A percentile compares a stretch with the other conserved stretches of the same genome.
These are phyloP conservation scores for Giardia duodenalis DNA, from an alignment of 208 protist species.

Conservation along the genomic window DNA sequence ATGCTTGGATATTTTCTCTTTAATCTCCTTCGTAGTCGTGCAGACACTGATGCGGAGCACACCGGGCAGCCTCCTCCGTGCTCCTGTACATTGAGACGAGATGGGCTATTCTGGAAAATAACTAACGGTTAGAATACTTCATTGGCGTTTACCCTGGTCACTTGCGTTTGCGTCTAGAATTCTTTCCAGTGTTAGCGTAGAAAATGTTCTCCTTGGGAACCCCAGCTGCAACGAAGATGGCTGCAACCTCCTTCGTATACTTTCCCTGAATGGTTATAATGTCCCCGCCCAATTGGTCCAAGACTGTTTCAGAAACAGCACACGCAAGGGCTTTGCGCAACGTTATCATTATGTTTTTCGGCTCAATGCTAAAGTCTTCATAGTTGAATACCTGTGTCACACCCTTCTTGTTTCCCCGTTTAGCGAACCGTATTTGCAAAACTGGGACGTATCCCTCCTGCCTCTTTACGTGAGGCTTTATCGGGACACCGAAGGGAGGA, in stretches of 20 bases:
- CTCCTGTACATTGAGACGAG: no score
- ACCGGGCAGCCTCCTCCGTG: no score
- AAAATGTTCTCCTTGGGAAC: not conserved
- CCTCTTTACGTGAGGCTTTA: not conserved
- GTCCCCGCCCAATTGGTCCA: not conserved
- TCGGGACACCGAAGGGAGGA: not conserved
- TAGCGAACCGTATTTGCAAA: not conserved
- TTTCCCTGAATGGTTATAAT: not conserved
- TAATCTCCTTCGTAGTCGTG: no score
- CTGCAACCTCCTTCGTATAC: not conserved
- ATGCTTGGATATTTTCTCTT: no score
- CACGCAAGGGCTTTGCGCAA: not conserved
- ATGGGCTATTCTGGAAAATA: no score
- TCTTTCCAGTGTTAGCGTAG: not conserved
- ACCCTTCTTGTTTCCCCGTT: not conserved
- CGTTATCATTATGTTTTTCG: not conserved
- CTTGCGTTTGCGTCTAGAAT: not conserved
- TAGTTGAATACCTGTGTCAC: not conserved
- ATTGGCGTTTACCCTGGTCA: no score
- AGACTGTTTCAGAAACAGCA: not conserved
- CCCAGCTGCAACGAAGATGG: not conserved
- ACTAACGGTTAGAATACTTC: no score
- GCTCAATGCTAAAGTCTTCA: not conserved
- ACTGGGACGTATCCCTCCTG: not conserved
- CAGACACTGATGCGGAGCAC: no score